phyloP scores from a whole-genome alignment of 2,329 filamentous ascomycete genomes.

The Fusarium acutatum region DNA sequence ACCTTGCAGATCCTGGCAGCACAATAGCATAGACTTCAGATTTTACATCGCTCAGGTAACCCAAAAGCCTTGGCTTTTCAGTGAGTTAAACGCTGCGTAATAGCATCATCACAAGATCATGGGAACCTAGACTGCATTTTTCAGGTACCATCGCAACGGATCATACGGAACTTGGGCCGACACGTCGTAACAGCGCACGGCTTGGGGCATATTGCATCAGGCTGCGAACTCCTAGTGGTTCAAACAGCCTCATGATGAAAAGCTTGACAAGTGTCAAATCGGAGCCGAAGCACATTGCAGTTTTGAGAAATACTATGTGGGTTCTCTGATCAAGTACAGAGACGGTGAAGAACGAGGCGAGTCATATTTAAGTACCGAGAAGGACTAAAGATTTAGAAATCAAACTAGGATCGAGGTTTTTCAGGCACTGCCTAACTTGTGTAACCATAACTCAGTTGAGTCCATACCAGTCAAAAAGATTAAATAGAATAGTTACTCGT shows the following conservation, averaged over 20 bases:
- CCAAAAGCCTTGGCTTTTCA: background rate
- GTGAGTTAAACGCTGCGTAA: background rate
- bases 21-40: background rate
- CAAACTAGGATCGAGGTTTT: background rate
- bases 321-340: background rate
- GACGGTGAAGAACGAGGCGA: conserved; percentile 14
- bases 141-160: conserved; percentile 14
- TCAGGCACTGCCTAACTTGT: background rate
- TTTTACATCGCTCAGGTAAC: background rate
- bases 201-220: background rate
- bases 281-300: conserved; percentile 3
- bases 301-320: conserved; percentile 10
- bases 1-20: background rate
- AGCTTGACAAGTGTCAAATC: background rate
- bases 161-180: conserved; percentile 12
- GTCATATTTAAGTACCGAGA: background rate
- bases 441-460: background rate
- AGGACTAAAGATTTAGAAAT: background rate
- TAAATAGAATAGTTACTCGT: background rate
- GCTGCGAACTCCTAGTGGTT: background rate
- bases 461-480: background rate
- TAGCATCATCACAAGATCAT: background rate
- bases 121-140: background rate
- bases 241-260: background rate
- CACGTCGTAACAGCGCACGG: conserved; percentile 3